Base-by-base conservation (phyloP, 345 rosid species). In the Murraya paniculata region DNA sequence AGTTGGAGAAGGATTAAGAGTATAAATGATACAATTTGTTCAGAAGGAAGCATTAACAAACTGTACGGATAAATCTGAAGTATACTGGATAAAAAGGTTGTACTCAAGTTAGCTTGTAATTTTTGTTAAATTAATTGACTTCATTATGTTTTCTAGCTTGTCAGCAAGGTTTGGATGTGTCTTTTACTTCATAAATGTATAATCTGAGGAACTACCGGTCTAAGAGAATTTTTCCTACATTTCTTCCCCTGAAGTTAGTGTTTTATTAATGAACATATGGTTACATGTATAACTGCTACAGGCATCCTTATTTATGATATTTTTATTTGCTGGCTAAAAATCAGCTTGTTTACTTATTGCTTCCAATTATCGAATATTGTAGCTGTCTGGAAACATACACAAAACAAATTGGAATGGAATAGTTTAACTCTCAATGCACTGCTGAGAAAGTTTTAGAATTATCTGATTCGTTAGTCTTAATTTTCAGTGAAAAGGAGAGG, bases 401-500 rank as follows among this genome's bases (percentile, higher is more conserved):
- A 24, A 36, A 36, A 11, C 41, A 68, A 68, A 18, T 67, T 67
- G 71, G 1, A 6, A 8, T 57, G 64, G 24, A 21, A 45, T 25
- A 27, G 38, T 55, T 53, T 5, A 14, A 27, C 6, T 25, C 61
- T 39, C 59, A 22, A 45, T 22, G 41, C 56, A 73, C 76, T 58
- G 27, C 70, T 13, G 30, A 21, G 60, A 45, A 45, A 27, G 60
- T 18, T 7, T 22, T 57, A 13, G 18, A 60, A 7, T 30, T 21
- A 67, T 16, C 27, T 73, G 55, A 22, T 16, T 38, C 5, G 1
- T 22, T 59, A 65, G 38, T 61, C 24, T 84, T 73, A 27, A 81
- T 41, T 79, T 86, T 72, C 90, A 96, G 99, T 87, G 99, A 96
- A 87, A 93, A 84, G 84, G 99, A 96, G 87, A 87, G 98, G 83